phyloP scores from a whole-genome alignment of 441 rosid genomes.

The Theobroma grandiflorum region DNA sequence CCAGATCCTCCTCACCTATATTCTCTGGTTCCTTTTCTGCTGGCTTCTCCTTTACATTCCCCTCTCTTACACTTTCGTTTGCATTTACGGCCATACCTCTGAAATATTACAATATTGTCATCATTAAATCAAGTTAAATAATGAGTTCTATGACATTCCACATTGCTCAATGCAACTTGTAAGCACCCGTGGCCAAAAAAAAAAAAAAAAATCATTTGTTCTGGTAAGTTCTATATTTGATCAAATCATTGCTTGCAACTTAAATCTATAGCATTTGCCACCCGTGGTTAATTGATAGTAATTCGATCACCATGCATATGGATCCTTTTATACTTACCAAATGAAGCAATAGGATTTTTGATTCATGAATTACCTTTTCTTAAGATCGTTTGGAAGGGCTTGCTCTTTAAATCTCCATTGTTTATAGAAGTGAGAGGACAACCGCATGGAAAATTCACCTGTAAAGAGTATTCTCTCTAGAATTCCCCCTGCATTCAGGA shows the following conservation, averaged over 20 bases:
- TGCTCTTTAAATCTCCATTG: constrained; percentile 71
- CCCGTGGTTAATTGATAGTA: background rate
- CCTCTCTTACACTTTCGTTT: background rate
- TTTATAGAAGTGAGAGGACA: constrained; percentile 66
- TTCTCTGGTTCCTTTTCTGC: background rate
- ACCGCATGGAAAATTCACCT: constrained; percentile 55
- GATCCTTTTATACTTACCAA: background rate
- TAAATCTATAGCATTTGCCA: background rate
- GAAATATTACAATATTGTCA: background rate
- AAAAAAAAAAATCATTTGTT: no score
- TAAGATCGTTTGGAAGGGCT: constrained; percentile 67
- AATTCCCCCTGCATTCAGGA: constrained; percentile 66
- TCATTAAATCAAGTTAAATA: background rate
- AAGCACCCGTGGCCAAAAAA: no score
- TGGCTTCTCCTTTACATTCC: background rate
- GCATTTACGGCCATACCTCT: background rate
- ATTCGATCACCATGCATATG: no score
- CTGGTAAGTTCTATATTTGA: background rate
- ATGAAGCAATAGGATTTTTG: background rate
- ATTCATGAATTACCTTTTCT: constrained; percentile 49
- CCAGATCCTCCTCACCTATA: background rate
- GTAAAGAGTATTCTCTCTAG: constrained; percentile 64
- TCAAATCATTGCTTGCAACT: background rate
- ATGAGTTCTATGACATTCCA: background rate
- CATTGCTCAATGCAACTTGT: background rate